phyloP scores from a whole-genome alignment of 2,329 filamentous ascomycete genomes.

The Phoma sp. region DNA sequence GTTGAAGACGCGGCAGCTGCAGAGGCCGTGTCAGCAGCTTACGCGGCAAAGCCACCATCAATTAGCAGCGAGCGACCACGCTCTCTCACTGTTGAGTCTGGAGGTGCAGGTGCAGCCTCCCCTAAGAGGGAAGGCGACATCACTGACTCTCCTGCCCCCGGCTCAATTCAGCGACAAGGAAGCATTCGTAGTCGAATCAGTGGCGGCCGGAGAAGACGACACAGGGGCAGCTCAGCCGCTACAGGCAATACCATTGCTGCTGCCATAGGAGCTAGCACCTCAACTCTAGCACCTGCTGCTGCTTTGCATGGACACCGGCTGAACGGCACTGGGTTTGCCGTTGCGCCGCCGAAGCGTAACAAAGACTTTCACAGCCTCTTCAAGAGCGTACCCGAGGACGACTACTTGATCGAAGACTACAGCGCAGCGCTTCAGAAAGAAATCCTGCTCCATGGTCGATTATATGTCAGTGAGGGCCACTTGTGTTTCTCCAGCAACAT shows the following conservation, averaged over 20 bases:
- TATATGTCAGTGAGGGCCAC: constrained; percentile 97
- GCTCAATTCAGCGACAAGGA: constrained; percentile 59
- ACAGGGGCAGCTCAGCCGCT: constrained; percentile 78
- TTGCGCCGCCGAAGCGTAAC: constrained; percentile 95
- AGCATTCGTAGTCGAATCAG: constrained; percentile 62
- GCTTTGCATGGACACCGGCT: constrained; percentile 71
- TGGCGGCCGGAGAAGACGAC: constrained; percentile 63
- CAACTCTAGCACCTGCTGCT: constrained; percentile 70
- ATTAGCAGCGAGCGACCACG: constrained; percentile 45
- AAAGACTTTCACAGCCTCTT: constrained; percentile 93
- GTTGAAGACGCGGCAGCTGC: constrained; percentile 65
- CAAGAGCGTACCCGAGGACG: constrained; percentile 95
- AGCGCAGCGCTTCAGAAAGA: constrained; percentile 95
- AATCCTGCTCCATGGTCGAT: constrained; percentile 88
- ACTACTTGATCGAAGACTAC: constrained; percentile 98
- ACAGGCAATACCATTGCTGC: constrained; percentile 72
- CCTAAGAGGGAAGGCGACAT: constrained; percentile 70
- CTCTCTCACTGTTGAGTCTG: constrained; percentile 49
- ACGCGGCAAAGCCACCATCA: constrained; percentile 51
- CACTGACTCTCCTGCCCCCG: constrained; percentile 63
- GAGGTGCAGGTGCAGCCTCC: constrained; percentile 34
- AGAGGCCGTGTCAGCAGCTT: constrained; percentile 66
- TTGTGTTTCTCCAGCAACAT: constrained; percentile 99
- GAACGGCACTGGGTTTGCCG: constrained; percentile 93
- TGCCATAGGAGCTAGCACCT: constrained; percentile 72